Percentiles rank a stretch among this genome's conserved stretches.
Evolutionary conservation across 2,329 filamentous ascomycete genomes (phyloP).

Genomic region (Fragosphaeria purpurea): DNA sequence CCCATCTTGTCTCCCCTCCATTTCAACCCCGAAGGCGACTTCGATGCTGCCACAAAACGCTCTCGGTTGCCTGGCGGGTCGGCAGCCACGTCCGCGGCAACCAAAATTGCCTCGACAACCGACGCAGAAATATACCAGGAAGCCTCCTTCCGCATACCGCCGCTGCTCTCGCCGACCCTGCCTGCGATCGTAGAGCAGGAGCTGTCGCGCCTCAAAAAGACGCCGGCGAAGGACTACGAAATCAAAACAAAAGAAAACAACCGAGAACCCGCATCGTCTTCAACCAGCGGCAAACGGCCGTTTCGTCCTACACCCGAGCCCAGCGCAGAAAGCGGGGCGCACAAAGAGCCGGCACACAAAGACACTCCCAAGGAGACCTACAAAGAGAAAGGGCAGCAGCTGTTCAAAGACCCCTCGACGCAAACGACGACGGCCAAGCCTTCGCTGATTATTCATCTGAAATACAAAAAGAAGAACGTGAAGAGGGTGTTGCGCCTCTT

Average conservation of each 20-base stretch:
- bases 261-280: constrained; percentile 22
- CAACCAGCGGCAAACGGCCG: constrained; percentile 26
- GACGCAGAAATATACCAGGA: constrained; percentile 27
- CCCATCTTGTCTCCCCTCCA: constrained; percentile 43
- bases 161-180: constrained; percentile 46
- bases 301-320: constrained; percentile 6
- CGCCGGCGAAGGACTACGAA: constrained; percentile 15
- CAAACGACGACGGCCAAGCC: background rate
- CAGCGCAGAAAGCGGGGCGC: background rate
- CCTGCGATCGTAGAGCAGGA: constrained; percentile 41
- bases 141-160: constrained; percentile 31
- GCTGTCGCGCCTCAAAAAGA: constrained; percentile 27
- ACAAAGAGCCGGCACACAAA: background rate
- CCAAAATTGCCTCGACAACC: background rate
- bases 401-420: background rate
- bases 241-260: constrained; percentile 15
- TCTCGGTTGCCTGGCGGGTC: constrained; percentile 10
- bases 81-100: constrained; percentile 19
- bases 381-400: constrained; percentile 10
- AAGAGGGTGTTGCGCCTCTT: constrained; percentile 37
- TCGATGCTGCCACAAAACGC: constrained; percentile 15
- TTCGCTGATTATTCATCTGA: constrained; percentile 33
- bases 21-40: constrained; percentile 32
- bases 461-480: constrained; percentile 36
- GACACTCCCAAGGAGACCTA: background rate